Percentiles rank a stretch among this genome's conserved stretches.
phyloP scores from a whole-genome alignment of 2,329 filamentous ascomycete species.

The Aschersonia sp. region DNA sequence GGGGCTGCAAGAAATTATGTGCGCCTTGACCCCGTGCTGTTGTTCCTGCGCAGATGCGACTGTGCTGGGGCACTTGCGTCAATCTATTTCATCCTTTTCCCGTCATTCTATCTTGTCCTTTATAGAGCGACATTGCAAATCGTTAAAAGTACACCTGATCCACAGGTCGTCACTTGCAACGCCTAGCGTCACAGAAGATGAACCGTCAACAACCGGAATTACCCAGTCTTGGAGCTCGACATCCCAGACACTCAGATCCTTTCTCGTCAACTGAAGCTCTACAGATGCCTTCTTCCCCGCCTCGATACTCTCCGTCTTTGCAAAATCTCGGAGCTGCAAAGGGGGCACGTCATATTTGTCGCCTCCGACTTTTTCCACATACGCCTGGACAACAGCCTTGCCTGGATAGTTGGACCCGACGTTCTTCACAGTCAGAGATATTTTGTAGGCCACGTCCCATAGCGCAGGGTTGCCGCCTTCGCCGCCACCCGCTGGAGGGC shows the following conservation, averaged over 20 bases:
- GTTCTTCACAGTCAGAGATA: slow-evolving; percentile 36
- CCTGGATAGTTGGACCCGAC: slow-evolving; percentile 26
- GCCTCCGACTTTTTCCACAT: slow-evolving; percentile 26
- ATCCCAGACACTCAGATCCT: slow-evolving; percentile 65
- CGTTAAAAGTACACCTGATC: slow-evolving; percentile 15
- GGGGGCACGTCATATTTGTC: slow-evolving; percentile 45
- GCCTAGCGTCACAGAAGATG: slow-evolving; percentile 24
- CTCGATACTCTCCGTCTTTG: slow-evolving; percentile 44
- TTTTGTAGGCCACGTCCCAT: slow-evolving; percentile 33
- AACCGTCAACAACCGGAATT: slow-evolving; percentile 20
- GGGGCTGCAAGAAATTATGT: no score
- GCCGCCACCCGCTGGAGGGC: slow-evolving; percentile 49
- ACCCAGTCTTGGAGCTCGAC: slow-evolving; percentile 55
- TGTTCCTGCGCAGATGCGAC: no score
- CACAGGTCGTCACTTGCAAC: slow-evolving; percentile 20
- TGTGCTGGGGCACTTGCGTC: no score
- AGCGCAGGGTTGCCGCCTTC: slow-evolving; percentile 55
- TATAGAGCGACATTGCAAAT: slow-evolving; percentile 11
- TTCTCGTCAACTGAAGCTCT: slow-evolving; percentile 44
- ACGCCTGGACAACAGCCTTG: slow-evolving; percentile 31
- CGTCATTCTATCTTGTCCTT: not conserved
- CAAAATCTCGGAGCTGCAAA: slow-evolving; percentile 57
- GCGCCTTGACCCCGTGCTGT: no score
- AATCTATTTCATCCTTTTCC: no score
- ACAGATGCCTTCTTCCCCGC: slow-evolving; percentile 38